These are phyloP conservation scores for Omphalotus guepiniiformis DNA, from an alignment of 768 basidiomycete genomes.

Conservation along the genomic window DNA sequence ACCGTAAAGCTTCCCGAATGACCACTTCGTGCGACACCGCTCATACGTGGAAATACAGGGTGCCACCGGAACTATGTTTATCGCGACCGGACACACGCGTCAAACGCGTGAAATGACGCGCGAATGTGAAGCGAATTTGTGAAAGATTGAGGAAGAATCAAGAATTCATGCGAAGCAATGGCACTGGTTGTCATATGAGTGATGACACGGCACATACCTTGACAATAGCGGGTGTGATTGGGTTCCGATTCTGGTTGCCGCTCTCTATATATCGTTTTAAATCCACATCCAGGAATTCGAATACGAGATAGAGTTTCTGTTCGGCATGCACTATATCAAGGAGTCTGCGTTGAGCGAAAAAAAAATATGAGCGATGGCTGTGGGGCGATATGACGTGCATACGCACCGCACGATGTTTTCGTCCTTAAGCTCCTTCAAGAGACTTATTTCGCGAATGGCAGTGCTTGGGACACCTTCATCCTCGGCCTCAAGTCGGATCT, in stretches of 20 bases:
- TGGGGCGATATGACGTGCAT: constrained; percentile 1
- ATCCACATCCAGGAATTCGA: constrained; percentile 96
- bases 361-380: neutral
- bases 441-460: constrained; percentile 95
- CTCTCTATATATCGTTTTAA: constrained; percentile 96
- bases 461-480: constrained; percentile 99
- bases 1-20: too few species aligned
- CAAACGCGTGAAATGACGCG: constrained; percentile 23
- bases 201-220: constrained; percentile 55
- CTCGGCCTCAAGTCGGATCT: constrained; percentile 96
- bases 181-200: neutral
- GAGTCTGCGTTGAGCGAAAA: constrained; percentile 47
- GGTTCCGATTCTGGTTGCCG: constrained; percentile 64
- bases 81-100: constrained; percentile 27
- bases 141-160: neutral
- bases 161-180: neutral
- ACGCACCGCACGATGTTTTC: constrained; percentile 90
- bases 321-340: constrained; percentile 97
- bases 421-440: constrained; percentile 95
- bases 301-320: constrained; percentile 95
- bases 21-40: too few species aligned
- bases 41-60: too few species aligned
- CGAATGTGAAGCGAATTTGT: too few species aligned
- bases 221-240: constrained; percentile 68
- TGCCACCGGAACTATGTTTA: too few species aligned